A percentile compares a stretch with the other conserved stretches of the same genome.
Conservation (phyloP, 2,329 filamentous ascomycete genomes). For the Cryphonectria naterciae region DNA sequence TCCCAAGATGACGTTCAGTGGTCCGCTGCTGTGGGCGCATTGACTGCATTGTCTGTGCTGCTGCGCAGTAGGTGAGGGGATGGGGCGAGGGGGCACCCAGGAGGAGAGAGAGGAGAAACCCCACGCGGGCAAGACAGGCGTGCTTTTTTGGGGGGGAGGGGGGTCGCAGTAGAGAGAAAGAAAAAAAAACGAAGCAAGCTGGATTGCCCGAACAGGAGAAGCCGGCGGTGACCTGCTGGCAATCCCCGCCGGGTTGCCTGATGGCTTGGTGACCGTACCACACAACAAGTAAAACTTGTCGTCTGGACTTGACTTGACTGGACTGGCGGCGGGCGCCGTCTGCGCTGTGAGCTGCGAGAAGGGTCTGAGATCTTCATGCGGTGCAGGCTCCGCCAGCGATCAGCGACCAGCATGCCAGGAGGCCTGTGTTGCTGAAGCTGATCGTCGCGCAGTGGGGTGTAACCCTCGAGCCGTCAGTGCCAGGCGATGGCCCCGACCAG, state of each 20-base stretch:
- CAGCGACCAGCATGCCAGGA: slow-evolving; percentile 10
- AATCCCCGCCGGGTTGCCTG: background rate
- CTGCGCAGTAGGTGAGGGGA: background rate
- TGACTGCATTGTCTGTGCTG: background rate
- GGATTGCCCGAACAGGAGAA: slow-evolving; percentile 14
- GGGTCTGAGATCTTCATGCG: slow-evolving; percentile 12
- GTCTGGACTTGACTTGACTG: background rate
- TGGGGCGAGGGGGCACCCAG: background rate
- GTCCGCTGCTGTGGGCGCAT: background rate
- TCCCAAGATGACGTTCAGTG: slow-evolving; percentile 2
- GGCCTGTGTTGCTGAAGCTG: slow-evolving; percentile 3
- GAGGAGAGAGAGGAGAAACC: background rate
- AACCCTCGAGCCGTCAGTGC: slow-evolving; percentile 1
- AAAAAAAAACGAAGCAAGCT: background rate
- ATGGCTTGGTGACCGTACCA: slow-evolving; percentile 1
- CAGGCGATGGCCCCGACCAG: background rate
- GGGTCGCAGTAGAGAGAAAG: background rate
- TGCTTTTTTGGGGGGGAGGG: background rate
- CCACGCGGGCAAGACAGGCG: slow-evolving; percentile 9
- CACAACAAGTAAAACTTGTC: background rate
- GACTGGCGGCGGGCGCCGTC: slow-evolving; percentile 2
- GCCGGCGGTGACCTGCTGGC: slow-evolving; percentile 12
- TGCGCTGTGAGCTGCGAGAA: slow-evolving; percentile 17
- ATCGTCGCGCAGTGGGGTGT: slow-evolving; percentile 8
- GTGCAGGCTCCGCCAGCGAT: slow-evolving; percentile 22